A percentile compares a stretch with the other conserved stretches of the same genome.
These are phyloP conservation scores for Candida tammaniensis DNA, from an alignment of 805 yeast species.

Conservation along the genomic window DNA sequence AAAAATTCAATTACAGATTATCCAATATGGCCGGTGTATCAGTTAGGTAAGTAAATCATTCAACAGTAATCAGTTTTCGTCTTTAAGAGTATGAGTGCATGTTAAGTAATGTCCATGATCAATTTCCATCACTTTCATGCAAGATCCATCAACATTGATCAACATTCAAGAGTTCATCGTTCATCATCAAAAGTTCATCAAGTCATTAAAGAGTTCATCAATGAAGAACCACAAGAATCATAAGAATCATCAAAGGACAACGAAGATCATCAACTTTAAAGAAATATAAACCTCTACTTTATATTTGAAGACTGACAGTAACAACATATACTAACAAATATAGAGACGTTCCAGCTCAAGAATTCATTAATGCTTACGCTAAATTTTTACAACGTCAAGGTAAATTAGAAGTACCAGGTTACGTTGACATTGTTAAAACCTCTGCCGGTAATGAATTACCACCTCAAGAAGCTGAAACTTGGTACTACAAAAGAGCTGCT, in stretches of 20 bases:
- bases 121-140: too few species aligned
- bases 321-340: conserved; percentile 28
- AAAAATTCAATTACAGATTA: conserved; percentile 11
- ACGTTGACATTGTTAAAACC: conserved; percentile 99
- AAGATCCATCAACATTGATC: too few species aligned
- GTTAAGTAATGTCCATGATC: too few species aligned
- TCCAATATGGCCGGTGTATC: conserved; percentile 93
- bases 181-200: background rate
- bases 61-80: too few species aligned
- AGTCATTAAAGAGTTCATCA: background rate
- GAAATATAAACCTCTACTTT: too few species aligned
- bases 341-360: conserved; percentile 99
- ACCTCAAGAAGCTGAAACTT: conserved; percentile 98
- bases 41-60: conserved; percentile 77
- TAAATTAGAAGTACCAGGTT: conserved; percentile 99
- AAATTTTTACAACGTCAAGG: conserved; percentile 99
- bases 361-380: conserved; percentile 99
- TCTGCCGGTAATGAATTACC: conserved; percentile 98
- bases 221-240: too few species aligned
- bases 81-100: background rate
- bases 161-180: background rate
- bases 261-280: too few species aligned
- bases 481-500: conserved; percentile 99
- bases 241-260: too few species aligned
- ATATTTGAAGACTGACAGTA: too few species aligned